These are phyloP conservation scores for Craterostigma plantagineum DNA, from an alignment of 257 asterid genomes.

Conservation along the genomic window DNA sequence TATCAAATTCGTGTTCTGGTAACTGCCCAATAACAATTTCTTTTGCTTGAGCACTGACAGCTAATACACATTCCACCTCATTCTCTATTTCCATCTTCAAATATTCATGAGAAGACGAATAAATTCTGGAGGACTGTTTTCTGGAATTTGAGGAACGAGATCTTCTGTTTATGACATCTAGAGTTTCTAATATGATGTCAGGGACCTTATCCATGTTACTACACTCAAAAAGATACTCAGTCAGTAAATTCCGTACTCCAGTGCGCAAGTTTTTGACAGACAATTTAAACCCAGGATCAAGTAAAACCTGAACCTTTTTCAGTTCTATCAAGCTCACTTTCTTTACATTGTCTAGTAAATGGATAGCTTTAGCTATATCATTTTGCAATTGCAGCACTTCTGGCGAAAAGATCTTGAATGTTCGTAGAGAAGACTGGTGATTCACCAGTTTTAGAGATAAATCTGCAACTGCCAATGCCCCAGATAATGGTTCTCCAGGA, in stretches of 20 bases:
- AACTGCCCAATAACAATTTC: slow-evolving; percentile 40
- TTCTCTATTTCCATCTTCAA: slow-evolving; percentile 26
- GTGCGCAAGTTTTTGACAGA: slow-evolving; percentile 21
- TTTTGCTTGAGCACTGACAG: slow-evolving; percentile 67
- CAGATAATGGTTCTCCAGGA: slow-evolving; percentile 31
- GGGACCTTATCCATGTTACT: slow-evolving; percentile 53
- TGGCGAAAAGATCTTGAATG: slow-evolving; percentile 39
- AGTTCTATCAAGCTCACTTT: slow-evolving; percentile 25
- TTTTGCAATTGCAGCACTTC: slow-evolving; percentile 53
- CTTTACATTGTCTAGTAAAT: slow-evolving; percentile 15
- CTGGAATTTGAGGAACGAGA: slow-evolving; percentile 10
- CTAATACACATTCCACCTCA: slow-evolving; percentile 42
- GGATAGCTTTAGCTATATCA: slow-evolving; percentile 48
- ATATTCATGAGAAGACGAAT: slow-evolving; percentile 13
- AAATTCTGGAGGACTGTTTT: slow-evolving; percentile 5
- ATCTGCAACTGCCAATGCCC: slow-evolving; percentile 60
- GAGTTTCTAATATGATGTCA: slow-evolving; percentile 21
- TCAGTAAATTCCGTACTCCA: slow-evolving; percentile 31
- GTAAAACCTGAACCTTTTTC: slow-evolving; percentile 22
- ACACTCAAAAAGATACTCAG: slow-evolving; percentile 67
- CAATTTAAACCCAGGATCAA: slow-evolving; percentile 21
- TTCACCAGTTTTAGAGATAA: slow-evolving; percentile 35
- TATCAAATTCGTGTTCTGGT: slow-evolving; percentile 35
- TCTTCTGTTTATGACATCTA: slow-evolving; percentile 29
- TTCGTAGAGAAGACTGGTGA: slow-evolving; percentile 12